These are phyloP conservation scores for Davidsoniella eucalypti DNA, from an alignment of 2,329 filamentous ascomycete genomes.

Conservation along the genomic window DNA sequence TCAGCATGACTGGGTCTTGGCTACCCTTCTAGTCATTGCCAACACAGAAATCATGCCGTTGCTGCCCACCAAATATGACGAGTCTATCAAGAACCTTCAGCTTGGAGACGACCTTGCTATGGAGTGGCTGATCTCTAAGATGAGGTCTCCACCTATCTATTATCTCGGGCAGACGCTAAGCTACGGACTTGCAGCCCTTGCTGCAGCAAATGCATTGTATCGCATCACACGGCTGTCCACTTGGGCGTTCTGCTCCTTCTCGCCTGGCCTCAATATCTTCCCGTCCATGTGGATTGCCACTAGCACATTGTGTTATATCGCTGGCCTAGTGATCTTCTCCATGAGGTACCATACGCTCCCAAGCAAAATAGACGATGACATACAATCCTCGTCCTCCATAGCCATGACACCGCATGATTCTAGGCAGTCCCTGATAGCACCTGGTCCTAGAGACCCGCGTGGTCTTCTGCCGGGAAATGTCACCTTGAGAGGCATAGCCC, in stretches of 20 bases:
- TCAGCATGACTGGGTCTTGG: background rate
- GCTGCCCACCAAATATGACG: background rate
- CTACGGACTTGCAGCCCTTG: background rate
- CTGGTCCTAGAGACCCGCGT: too few species aligned
- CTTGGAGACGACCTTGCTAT: background rate
- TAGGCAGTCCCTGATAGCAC: too few species aligned
- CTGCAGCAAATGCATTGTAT: background rate
- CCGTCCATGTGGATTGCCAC: conserved; percentile 1
- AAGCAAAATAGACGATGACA: background rate
- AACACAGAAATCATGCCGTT: conserved; percentile 2
- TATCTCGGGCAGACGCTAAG: background rate
- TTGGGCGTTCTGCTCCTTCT: conserved; percentile 3
- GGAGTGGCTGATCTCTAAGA: background rate
- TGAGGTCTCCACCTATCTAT: background rate
- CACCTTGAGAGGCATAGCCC: too few species aligned
- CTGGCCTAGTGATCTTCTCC: background rate
- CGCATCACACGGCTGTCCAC: background rate
- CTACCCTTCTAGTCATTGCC: background rate
- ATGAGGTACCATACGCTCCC: background rate
- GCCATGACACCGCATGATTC: too few species aligned
- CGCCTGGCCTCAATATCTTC: conserved; percentile 2
- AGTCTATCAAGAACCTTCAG: background rate
- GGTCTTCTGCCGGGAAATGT: too few species aligned
- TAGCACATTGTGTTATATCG: background rate
- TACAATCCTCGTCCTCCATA: background rate